Base-by-base conservation (phyloP, 2,329 filamentous ascomycete species). In the Arthrobotrys iridis region DNA sequence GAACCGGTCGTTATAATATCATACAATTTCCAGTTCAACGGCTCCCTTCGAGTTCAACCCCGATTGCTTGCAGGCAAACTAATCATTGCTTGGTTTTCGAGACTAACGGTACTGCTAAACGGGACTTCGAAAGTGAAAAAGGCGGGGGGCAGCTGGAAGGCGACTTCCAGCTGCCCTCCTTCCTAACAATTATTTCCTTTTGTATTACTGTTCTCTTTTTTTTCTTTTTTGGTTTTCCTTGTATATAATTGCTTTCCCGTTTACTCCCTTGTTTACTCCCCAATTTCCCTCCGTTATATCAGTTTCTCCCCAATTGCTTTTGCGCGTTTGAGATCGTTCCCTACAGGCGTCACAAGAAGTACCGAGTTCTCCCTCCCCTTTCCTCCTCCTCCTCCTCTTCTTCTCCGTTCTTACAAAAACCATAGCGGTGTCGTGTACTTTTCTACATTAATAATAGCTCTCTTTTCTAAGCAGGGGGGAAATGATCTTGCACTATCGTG, bases 351-450 rank as follows among this genome's bases (percentile, higher is more conserved):
- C 50, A 55, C 50, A 55, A 55, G 30, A 55, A 55, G 37, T 55
- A 55, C n/a, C 15, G 50, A 55, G 30, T 50, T 41, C 35, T 40
- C 20, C n/a, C 15, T n/a, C 11, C 45, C 13, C 22, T 57, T 41
- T 24, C 26, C 10, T 13, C 52, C n/a, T 46, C 7, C 63, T 37
- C 2, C 15, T 24, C 15, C 4, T 55, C 6, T 64, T 52, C 11
- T 43, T 15, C 37, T 48, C n/a, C 22, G 43, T n/a, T 35, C 10
- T 43, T 37, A 13, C 48, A 41, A 57, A 46, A 45, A 74, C 70
- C 70, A 74, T 74, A 74, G 70, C 70, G 70, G 52, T 74, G 30
- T 40, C 59, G 68, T 66, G 68, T 60, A 62, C 60, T 52, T 40
- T 62, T 48, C 37, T 37, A 37, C 26, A 40, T 22, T 59, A 55